Conservation (phyloP, 768 basidiomycete genomes). For the Gautieria morchelliformis region DNA sequence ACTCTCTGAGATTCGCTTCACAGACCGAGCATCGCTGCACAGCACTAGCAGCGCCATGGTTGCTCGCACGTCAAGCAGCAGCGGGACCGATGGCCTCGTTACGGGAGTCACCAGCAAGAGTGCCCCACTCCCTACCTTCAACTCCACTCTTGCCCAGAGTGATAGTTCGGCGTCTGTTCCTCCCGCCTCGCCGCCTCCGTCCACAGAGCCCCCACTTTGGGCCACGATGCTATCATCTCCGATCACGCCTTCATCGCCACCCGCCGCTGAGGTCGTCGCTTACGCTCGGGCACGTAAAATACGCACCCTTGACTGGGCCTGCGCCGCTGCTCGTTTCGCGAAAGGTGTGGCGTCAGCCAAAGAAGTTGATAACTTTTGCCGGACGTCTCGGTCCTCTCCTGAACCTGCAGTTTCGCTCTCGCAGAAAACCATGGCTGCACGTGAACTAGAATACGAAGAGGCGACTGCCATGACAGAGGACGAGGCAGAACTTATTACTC, state of each 20-base stretch:
- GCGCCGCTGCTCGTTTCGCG: slow-evolving; percentile 23
- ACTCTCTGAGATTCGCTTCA: slow-evolving; percentile 20
- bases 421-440: background rate
- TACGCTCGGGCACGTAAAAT: slow-evolving; percentile 1
- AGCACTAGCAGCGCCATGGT: background rate
- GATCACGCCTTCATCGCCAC: slow-evolving; percentile 11
- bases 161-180: background rate
- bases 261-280: slow-evolving; percentile 10
- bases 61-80: background rate
- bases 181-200: slow-evolving; percentile 1
- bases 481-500: slow-evolving; percentile 56
- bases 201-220: slow-evolving; percentile 12
- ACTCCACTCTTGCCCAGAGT: background rate
- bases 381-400: background rate
- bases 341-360: background rate
- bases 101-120: slow-evolving; percentile 5
- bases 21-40: background rate
- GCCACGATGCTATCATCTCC: slow-evolving; percentile 25
- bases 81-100: no score
- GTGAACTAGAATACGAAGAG: slow-evolving; percentile 16
- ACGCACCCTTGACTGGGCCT: slow-evolving; percentile 29
- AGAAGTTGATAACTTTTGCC: background rate
- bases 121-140: slow-evolving; percentile 14
- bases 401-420: background rate
- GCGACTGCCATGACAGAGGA: slow-evolving; percentile 54